These are phyloP conservation scores for Rhodotorula paludigena DNA, from an alignment of 768 basidiomycete species.

Conservation along the genomic window DNA sequence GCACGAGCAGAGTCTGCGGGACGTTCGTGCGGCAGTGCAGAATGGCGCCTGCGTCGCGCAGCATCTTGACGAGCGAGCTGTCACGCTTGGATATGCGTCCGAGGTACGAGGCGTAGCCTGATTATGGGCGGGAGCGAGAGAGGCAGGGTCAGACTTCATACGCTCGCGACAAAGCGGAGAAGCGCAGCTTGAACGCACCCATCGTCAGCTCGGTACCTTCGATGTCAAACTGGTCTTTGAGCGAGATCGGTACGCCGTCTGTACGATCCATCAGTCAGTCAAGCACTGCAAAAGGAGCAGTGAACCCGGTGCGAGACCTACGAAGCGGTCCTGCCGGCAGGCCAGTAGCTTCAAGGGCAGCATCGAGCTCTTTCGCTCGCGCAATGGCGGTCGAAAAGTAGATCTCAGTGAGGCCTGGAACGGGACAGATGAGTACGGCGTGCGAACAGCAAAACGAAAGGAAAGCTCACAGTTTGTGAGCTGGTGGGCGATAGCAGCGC, in stretches of 20 bases:
- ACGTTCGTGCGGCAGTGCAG: constrained; percentile 38
- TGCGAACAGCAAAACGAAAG: not conserved
- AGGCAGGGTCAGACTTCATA: not conserved
- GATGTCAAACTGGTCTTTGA: constrained; percentile 48
- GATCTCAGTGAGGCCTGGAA: constrained; percentile 5
- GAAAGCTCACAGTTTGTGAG: constrained; percentile 17
- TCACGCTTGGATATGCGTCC: constrained; percentile 24
- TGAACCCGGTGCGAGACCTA: not conserved
- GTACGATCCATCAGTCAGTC: too few species aligned
- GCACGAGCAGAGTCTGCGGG: constrained; percentile 16
- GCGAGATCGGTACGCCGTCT: constrained; percentile 46
- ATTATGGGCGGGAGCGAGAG: too few species aligned
- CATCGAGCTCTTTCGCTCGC: constrained; percentile 65
- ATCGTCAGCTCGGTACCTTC: constrained; percentile 34
- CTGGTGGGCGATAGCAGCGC: not conserved
- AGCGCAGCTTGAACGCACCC: not conserved
- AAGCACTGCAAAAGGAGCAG: not conserved
- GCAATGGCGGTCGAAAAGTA: constrained; percentile 60
- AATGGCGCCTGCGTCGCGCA: constrained; percentile 28
- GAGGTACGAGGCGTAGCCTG: constrained; percentile 31
- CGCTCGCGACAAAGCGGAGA: too few species aligned
- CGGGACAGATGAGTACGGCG: too few species aligned
- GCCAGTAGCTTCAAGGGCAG: constrained; percentile 59
- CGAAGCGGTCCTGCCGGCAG: constrained; percentile 57
- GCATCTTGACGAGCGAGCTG: constrained; percentile 23